phyloP scores from a whole-genome alignment of 805 yeast genomes.

The Hermanozyma aechmeae region DNA sequence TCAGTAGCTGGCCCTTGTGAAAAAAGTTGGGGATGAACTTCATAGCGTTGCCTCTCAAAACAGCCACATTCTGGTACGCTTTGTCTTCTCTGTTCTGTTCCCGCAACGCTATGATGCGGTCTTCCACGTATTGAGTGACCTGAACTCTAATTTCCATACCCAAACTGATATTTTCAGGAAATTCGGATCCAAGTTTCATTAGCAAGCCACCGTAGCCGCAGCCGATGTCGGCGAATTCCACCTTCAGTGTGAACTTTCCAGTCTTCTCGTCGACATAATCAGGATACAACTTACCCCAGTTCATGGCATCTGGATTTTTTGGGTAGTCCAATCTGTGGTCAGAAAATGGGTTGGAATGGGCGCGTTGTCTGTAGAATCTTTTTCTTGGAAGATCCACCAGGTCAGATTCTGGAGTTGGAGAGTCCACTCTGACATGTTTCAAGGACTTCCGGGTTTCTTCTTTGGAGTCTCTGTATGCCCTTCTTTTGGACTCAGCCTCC shows the following conservation, averaged over 20 bases:
- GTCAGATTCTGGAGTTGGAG: conserved; percentile 13
- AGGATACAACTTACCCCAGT: conserved; percentile 78
- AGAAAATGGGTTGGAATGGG: conserved; percentile 95
- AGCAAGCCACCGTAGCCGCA: conserved; percentile 96
- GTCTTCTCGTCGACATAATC: conserved; percentile 35
- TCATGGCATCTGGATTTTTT: conserved; percentile 68
- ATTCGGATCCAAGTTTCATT: conserved; percentile 67
- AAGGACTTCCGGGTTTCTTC: conserved; percentile 33
- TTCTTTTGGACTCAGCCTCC: conserved; percentile 30
- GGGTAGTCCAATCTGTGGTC: conserved; percentile 93
- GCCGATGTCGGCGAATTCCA: conserved; percentile 91
- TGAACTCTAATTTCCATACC: conserved; percentile 99
- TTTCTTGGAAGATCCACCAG: conserved; percentile 62
- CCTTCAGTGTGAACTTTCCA: conserved; percentile 39
- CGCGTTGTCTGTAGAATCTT: conserved; percentile 89
- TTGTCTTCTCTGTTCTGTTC: conserved; percentile 30
- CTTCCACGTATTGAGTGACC: conserved; percentile 95
- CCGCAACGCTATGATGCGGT: conserved; percentile 84
- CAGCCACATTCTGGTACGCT: conserved; percentile 77
- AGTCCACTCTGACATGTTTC: conserved; percentile 39
- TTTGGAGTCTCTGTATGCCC: conserved; percentile 39
- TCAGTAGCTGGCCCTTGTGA: conserved; percentile 67
- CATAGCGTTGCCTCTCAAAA: conserved; percentile 93
- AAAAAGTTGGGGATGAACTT: conserved; percentile 94
- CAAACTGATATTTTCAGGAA: conserved; percentile 64